Evolutionary conservation across 2,329 filamentous ascomycete species (phyloP).

Genomic region (Aspergillaceae sp.): DNA sequence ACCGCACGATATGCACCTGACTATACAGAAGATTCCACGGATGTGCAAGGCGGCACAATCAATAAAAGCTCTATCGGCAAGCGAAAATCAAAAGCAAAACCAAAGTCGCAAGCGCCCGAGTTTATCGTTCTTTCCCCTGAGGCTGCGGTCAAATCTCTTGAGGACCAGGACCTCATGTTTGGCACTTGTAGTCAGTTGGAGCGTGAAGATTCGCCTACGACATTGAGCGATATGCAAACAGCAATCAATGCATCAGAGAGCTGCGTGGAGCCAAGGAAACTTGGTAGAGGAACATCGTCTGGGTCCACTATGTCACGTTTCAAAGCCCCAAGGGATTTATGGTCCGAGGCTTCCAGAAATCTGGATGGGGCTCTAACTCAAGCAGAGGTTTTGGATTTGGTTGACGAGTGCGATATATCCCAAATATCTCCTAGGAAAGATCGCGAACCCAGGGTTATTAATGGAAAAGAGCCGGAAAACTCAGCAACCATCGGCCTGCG

Average conservation of each 20-base stretch:
- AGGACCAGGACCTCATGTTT: constrained; percentile 69
- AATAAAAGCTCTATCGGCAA: constrained; percentile 6
- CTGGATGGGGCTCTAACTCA: constrained; percentile 56
- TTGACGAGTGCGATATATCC: constrained; percentile 30
- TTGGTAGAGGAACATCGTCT: constrained; percentile 3
- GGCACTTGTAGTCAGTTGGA: constrained; percentile 79
- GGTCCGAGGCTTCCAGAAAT: constrained; percentile 63
- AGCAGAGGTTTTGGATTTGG: constrained; percentile 53
- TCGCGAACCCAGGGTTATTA: background rate
- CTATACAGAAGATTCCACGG: constrained; percentile 15
- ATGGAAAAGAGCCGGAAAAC: background rate
- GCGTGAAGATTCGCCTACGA: constrained; percentile 60
- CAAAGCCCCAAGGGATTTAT: constrained; percentile 45
- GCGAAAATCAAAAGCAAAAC: constrained; percentile 11
- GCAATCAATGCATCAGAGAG: constrained; percentile 25
- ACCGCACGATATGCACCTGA: constrained; percentile 57
- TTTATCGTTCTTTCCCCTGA: constrained; percentile 60
- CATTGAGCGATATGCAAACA: constrained; percentile 29
- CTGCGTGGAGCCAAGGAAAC: constrained; percentile 4
- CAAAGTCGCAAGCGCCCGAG: constrained; percentile 28
- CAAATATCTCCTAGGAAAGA: constrained; percentile 5
- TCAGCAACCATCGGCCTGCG: background rate
- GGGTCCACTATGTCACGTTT: constrained; percentile 16
- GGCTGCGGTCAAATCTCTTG: constrained; percentile 57
- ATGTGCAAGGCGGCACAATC: background rate